Evolutionary conservation across 1,284 basidiomycete genomes (phyloP), one percentile per base, ranked within the genome.

Genomic region (Ustilago cynodontis): DNA sequence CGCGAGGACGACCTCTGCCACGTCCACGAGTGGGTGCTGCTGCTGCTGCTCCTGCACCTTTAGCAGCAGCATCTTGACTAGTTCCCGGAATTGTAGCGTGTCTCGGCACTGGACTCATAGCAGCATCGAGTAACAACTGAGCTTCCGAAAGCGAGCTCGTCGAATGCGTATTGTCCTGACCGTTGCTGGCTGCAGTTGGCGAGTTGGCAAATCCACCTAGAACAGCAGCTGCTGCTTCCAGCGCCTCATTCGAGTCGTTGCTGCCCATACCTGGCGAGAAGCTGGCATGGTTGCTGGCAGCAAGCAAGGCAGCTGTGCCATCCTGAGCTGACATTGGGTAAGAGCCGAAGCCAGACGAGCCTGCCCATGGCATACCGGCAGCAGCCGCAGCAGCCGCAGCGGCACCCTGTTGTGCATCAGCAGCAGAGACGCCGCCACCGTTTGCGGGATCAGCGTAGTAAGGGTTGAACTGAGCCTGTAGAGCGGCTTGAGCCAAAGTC

Each of bases 401-500:
- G 16, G 43, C 57, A 22, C 20, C 51, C 31, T 68, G 66, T 14
- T 50, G 20, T 11, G 58, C 62, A 35, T 65, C 60, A 14, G 59
- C 39, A 16, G 59, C 39, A 14, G 49, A 24, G 18, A 41, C 33
- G 22, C 20, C 43, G 26, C 29, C 57, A 43, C 65, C 71, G 24
- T 65, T 70, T 18, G 65, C 59, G 57, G 73, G 76, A 16, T 78
- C 67, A 22, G 64, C 52, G 47, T 74, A 78, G 62, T 73, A 78
- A 0, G 76, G 67, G 43, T 71, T 73, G 68, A 71, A 68, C 45
- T 82, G 80, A 18, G 80, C 80, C 39, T 76, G 69, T 13, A 80
- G 58, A 2, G 80, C 78, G 7, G 78, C 80, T 57, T 79, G 73
- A 5, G 80, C 80, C 51, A 82, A 55, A 22, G 78, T 80, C 74